These are phyloP conservation scores for Syzygium malaccense DNA, from an alignment of 441 rosid genomes.

Conservation along the genomic window DNA sequence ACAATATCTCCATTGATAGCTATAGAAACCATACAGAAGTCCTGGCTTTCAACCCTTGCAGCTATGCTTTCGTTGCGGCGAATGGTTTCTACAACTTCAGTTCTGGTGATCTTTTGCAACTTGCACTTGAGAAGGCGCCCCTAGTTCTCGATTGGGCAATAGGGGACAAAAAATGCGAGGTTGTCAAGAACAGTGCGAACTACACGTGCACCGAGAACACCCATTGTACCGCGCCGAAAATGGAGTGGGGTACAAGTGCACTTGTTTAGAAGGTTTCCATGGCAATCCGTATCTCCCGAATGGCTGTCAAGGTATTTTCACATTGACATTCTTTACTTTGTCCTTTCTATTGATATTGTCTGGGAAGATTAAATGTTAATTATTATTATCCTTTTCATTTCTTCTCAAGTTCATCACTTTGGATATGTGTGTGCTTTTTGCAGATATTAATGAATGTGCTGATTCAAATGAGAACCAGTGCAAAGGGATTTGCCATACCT, in stretches of 20 bases:
- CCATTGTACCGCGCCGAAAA: not conserved
- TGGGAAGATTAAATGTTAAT: not conserved
- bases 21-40: not conserved
- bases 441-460: constrained; percentile 29
- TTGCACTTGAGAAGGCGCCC: not conserved
- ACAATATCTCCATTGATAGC: not conserved
- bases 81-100: not conserved
- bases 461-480: not conserved
- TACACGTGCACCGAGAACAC: constrained; percentile 8
- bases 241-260: constrained; percentile 10
- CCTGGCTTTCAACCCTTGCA: not conserved
- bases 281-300: constrained; percentile 30
- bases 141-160: constrained; percentile 12
- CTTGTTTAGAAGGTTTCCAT: constrained; percentile 18
- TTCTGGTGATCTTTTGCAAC: not conserved
- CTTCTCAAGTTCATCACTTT: too few species aligned
- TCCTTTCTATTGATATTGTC: not conserved
- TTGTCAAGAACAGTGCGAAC: not conserved
- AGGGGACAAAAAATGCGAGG: not conserved
- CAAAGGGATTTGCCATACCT: accelerated
- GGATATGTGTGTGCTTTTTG: not conserved
- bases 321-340: not conserved
- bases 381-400: too few species aligned
- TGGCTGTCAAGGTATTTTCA: constrained; percentile 26
- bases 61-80: not conserved